phyloP scores from a whole-genome alignment of 2,329 filamentous ascomycete species.

The Trichoderma atroviride region DNA sequence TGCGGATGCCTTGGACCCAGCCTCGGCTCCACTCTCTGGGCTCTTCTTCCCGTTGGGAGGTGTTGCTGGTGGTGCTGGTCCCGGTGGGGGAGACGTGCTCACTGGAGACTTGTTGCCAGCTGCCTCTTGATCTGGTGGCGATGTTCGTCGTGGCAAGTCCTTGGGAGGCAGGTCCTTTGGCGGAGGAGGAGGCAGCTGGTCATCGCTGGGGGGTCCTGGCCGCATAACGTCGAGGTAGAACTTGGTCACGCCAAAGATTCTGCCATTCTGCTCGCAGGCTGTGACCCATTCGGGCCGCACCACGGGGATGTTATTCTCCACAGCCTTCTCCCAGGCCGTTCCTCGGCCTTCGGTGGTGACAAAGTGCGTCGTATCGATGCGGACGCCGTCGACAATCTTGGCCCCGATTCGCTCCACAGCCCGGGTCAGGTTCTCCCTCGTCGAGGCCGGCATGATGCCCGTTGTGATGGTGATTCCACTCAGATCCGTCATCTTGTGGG shows the following conservation, averaged over 20 bases:
- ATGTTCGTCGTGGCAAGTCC: conserved; percentile 29
- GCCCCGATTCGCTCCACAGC: conserved; percentile 89
- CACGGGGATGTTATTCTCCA: conserved; percentile 97
- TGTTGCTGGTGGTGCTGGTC: not conserved
- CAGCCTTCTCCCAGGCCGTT: conserved; percentile 90
- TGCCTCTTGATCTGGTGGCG: conserved; percentile 32
- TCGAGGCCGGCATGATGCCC: conserved; percentile 74
- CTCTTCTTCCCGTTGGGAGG: conserved; percentile 16
- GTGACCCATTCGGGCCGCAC: conserved; percentile 97
- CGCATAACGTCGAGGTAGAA: conserved; percentile 88
- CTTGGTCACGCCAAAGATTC: conserved; percentile 90
- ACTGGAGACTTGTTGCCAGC: conserved; percentile 34
- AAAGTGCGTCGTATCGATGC: conserved; percentile 98
- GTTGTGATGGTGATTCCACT: conserved; percentile 94
- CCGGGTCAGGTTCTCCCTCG: conserved; percentile 71
- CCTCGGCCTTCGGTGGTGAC: conserved; percentile 93
- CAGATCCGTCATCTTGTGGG: conserved; percentile 98
- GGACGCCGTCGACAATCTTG: conserved; percentile 84
- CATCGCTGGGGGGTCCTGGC: conserved; percentile 47
- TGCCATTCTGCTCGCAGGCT: conserved; percentile 90
- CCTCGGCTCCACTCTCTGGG: conserved; percentile 11
- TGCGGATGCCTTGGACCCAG: conserved; percentile 29
- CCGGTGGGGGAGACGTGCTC: conserved; percentile 30
- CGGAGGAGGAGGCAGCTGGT: conserved; percentile 38
- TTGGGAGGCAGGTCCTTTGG: conserved; percentile 40